phyloP scores from a whole-genome alignment of 225 moss, liverwort and hornwort species.

The Sphagnum tenellum region DNA sequence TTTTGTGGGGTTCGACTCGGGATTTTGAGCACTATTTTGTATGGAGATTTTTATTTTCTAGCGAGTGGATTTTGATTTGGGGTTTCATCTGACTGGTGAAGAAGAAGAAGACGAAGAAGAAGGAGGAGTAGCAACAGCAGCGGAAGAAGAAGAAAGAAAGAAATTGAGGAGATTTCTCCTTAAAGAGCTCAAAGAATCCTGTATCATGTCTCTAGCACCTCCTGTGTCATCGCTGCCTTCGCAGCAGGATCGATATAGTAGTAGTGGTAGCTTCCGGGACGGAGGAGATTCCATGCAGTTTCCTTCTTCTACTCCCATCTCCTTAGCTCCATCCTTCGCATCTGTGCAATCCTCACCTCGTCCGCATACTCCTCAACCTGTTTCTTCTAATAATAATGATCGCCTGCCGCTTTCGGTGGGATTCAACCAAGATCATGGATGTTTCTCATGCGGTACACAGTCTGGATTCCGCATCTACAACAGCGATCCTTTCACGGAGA shows the following conservation, averaged over 20 bases:
- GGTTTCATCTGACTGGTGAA: slow-evolving; percentile 1
- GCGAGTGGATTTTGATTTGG: no score
- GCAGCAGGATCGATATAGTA: slow-evolving; percentile 26
- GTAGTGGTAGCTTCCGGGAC: neutral
- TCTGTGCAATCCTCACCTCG: slow-evolving; percentile 38
- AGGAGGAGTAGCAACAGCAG: neutral
- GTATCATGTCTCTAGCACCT: slow-evolving; percentile 34
- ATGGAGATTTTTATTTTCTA: no score
- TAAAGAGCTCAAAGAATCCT: slow-evolving; percentile 3
- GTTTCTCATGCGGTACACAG: slow-evolving; percentile 62
- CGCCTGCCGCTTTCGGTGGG: slow-evolving; percentile 41
- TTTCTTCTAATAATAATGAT: slow-evolving; percentile 11
- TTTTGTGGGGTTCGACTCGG: no score
- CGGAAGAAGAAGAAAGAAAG: slow-evolving; percentile 5
- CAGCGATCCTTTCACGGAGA: slow-evolving; percentile 59
- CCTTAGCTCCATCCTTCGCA: slow-evolving; percentile 24
- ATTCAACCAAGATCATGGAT: slow-evolving; percentile 65
- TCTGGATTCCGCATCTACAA: slow-evolving; percentile 64
- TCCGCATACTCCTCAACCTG: slow-evolving; percentile 22
- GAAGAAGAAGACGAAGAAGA: no score
- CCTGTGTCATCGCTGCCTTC: slow-evolving; percentile 44
- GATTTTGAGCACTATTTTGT: no score
- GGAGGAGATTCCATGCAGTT: slow-evolving; percentile 20
- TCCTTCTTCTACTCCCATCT: slow-evolving; percentile 26
- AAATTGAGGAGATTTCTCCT: slow-evolving; percentile 9